Conservation (phyloP, 75 land plant genomes). For the Cunninghamia lanceolata region DNA sequence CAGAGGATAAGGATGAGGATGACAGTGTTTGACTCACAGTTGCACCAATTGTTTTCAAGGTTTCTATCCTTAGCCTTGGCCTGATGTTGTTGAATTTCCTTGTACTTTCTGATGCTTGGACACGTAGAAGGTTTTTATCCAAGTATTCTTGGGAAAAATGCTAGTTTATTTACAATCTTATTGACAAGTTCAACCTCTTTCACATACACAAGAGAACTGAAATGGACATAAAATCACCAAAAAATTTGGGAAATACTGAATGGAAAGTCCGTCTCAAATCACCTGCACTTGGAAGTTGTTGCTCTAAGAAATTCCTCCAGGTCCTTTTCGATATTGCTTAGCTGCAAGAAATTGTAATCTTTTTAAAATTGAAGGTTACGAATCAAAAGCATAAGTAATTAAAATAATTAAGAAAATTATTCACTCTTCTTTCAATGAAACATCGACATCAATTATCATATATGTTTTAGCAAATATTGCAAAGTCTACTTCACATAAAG, state of each 20-base stretch:
- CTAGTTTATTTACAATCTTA: too few species aligned
- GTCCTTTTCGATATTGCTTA: constrained; percentile 36
- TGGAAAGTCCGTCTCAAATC: not conserved
- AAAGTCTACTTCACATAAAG: not conserved
- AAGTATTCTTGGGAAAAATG: too few species aligned
- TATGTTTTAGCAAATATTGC: not conserved
- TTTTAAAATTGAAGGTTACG: not conserved
- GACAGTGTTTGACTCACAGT: not conserved
- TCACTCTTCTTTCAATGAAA: not conserved
- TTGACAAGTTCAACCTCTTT: too few species aligned
- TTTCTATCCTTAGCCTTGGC: not conserved
- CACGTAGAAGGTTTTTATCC: not conserved
- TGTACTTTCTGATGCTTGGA: not conserved
- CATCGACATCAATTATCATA: not conserved
- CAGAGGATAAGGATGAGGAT: not conserved
- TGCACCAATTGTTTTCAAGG: not conserved
- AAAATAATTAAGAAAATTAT: not conserved
- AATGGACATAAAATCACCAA: not conserved
- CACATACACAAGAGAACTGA: not conserved
- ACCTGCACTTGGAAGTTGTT: constrained; percentile 41
- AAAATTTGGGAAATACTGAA: not conserved
- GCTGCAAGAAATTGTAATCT: constrained; percentile 12
- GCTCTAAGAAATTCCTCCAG: constrained; percentile 33
- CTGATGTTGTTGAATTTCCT: not conserved
- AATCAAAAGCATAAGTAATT: not conserved